Percentiles rank a stretch among this genome's conserved stretches.
These are phyloP conservation scores for Pisolithus marmoratus DNA, from an alignment of 768 basidiomycete species.

Conservation along the genomic window DNA sequence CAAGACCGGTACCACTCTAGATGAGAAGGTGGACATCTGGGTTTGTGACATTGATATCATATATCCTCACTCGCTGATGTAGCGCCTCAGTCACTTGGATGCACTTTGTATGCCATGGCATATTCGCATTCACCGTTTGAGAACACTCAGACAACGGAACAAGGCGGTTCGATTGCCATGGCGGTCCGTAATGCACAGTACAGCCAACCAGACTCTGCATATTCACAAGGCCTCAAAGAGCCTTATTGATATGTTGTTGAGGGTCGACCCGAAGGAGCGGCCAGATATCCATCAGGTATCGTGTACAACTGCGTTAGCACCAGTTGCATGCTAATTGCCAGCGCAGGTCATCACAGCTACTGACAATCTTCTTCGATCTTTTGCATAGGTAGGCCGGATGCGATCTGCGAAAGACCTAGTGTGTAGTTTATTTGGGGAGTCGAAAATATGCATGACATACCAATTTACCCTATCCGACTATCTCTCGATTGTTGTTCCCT, in stretches of 20 bases:
- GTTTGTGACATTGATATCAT: constrained; percentile 38
- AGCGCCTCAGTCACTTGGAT: constrained; percentile 75
- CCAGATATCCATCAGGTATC: constrained; percentile 81
- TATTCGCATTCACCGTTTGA: constrained; percentile 97
- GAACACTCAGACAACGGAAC: constrained; percentile 83
- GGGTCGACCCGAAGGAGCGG: constrained; percentile 73
- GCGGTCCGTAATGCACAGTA: constrained; percentile 92
- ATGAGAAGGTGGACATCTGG: constrained; percentile 98
- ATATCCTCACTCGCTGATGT: background rate
- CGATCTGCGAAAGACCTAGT: background rate
- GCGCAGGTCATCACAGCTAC: constrained; percentile 62
- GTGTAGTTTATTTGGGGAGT: background rate
- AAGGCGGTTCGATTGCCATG: constrained; percentile 97
- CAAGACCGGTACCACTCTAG: constrained; percentile 78
- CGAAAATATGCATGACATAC: background rate
- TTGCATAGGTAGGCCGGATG: constrained; percentile 33
- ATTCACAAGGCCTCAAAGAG: constrained; percentile 75
- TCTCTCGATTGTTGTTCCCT: too few relatives aligned
- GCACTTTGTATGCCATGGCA: constrained; percentile 90
- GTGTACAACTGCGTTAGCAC: background rate
- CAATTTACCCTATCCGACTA: background rate
- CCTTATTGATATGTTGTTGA: constrained; percentile 84
- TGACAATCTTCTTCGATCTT: constrained; percentile 54
- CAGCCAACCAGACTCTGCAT: constrained; percentile 81
- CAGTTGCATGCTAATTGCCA: constrained; percentile 1